Evolutionary conservation across 2,329 filamentous ascomycete genomes (phyloP), one percentile per base, ranked within the genome.

Genomic region (Herpotrichia juniperi): DNA sequence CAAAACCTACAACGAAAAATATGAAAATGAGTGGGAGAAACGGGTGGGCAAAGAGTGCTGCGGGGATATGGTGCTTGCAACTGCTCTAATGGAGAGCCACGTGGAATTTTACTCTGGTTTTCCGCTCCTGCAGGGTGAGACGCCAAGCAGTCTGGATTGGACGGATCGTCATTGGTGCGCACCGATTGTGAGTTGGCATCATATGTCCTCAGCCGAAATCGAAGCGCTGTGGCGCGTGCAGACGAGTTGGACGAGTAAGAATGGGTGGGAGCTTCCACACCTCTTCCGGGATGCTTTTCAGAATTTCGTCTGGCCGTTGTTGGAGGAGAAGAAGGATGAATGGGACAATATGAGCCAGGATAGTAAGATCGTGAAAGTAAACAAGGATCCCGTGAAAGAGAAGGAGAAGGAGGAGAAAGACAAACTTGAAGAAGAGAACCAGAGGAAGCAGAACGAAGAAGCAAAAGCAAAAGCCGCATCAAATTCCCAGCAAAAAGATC

Each of bases 61-160:
- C 43, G 74, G 74, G 12, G 74, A 76, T 51, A 52, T 69, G 31
- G 62, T 73, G 16, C 63, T 76, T 4, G 66, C 71, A 1, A 67
- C 61, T 12, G 69, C 72, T 3, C 60, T 76, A 25, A 49, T 53
- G 7, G 64, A 76, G 7, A 67, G 69, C 9, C 64, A 67, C 16
- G 69, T 75, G 16, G 68, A 70, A 21, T 62, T 74, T 16, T 71
- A 74, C 5, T 66, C 66, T 19, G 67, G 72, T 0, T 78, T 71
- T 63, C 77, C 77, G 0, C 68, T 78, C 44, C 68, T 79, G 11
- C 77, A 80, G 54, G 69, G 74, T 34, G 76, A 77, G 49, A 74
- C 71, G 17, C 74, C 74, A 4, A 58, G 59, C 30, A 73, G 71
- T 0, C 63, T 79, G 24, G 69, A 75, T 32, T 79, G 69, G 66